Conservation (phyloP, 805 yeast genomes). For the Saturnispora serradocipensis region DNA sequence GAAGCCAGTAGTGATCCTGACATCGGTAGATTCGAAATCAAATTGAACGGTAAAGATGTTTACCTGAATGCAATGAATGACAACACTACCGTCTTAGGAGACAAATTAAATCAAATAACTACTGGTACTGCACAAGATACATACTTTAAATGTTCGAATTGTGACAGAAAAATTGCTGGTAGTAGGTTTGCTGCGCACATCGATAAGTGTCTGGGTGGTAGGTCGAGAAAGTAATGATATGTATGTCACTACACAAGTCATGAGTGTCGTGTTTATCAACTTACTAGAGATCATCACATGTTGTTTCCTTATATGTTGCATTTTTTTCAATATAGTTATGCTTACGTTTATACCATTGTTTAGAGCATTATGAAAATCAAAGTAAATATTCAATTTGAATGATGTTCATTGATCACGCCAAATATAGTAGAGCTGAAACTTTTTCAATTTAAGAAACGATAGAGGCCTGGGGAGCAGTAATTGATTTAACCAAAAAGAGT, state of each 20-base stretch:
- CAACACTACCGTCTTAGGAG: slow-evolving; percentile 10
- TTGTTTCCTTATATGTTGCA: background rate
- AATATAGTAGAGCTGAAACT: no score
- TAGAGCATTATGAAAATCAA: background rate
- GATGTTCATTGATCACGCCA: no score
- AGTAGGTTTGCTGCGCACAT: slow-evolving; percentile 89
- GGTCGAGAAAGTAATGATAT: slow-evolving; percentile 34
- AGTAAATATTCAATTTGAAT: no score
- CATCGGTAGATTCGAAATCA: slow-evolving; percentile 23
- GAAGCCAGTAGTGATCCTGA: slow-evolving; percentile 14
- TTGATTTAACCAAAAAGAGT: slow-evolving; percentile 6
- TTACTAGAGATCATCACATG: background rate
- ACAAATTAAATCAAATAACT: slow-evolving; percentile 8
- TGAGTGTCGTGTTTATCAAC: background rate
- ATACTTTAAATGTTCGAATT: slow-evolving; percentile 72
- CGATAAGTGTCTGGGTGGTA: slow-evolving; percentile 79
- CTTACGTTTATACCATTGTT: background rate
- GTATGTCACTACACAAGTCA: background rate
- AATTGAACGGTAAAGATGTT: slow-evolving; percentile 26
- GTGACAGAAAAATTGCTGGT: slow-evolving; percentile 83
- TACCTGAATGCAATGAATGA: slow-evolving; percentile 17
- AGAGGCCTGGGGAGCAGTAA: background rate
- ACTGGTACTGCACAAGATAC: slow-evolving; percentile 20
- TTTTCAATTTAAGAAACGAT: background rate
- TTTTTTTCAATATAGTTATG: background rate